A percentile compares a stretch with the other conserved stretches of the same genome.
Evolutionary conservation across 2,329 filamentous ascomycete species (phyloP).

Genomic region (Rosellinia necatrix): DNA sequence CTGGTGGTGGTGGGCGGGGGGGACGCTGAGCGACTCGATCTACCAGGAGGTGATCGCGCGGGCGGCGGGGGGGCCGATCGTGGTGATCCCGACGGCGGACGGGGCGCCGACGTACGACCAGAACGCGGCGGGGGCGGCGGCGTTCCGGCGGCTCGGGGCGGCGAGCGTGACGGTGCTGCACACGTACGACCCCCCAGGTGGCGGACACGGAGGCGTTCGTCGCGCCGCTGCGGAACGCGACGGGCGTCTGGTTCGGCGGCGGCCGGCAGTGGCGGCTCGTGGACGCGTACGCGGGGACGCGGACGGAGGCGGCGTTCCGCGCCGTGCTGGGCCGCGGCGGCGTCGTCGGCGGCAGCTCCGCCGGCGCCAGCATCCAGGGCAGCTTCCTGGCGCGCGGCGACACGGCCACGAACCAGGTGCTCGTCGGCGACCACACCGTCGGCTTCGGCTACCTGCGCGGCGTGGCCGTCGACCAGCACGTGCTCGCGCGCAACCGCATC

Average conservation of each 20-base stretch:
- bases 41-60: constrained; percentile 40
- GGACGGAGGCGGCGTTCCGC: constrained; percentile 36
- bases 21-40: constrained; percentile 38
- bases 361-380: constrained; percentile 41
- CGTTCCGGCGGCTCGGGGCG: constrained; percentile 38
- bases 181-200: constrained; percentile 38
- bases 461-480: constrained; percentile 41
- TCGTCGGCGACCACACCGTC: constrained; percentile 41
- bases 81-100: constrained; percentile 41
- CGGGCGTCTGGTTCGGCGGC: constrained; percentile 41
- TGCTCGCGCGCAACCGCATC: constrained; percentile 39
- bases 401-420: constrained; percentile 39
- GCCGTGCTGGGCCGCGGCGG: constrained; percentile 39
- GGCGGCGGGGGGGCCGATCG: constrained; percentile 37
- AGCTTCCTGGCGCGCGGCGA: constrained; percentile 42
- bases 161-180: constrained; percentile 39
- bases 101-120: constrained; percentile 37
- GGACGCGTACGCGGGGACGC: constrained; percentile 42
- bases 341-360: constrained; percentile 37
- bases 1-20: constrained; percentile 41
- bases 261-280: constrained; percentile 42
- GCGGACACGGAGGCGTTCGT: constrained; percentile 42
- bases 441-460: constrained; percentile 40
- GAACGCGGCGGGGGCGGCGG: constrained; percentile 32
- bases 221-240: constrained; percentile 33